Evolutionary conservation across 2,329 filamentous ascomycete species (phyloP).

Genomic region (Ampelomyces quisqualis): DNA sequence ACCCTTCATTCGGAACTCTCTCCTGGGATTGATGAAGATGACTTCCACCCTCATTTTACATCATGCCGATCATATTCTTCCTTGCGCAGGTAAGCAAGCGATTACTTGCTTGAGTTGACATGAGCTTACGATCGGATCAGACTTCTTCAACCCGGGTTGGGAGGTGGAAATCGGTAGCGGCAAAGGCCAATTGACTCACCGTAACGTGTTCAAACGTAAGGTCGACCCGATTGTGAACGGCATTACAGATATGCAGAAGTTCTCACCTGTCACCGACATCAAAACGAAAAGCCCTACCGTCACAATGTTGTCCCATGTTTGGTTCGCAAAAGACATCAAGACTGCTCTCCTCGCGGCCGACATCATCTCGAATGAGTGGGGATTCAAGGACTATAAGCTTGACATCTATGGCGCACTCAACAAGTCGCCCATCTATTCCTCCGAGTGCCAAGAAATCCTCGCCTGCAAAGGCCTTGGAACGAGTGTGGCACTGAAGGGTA

Average conservation of each 20-base stretch:
- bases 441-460: conserved; percentile 60
- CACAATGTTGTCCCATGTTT: conserved; percentile 65
- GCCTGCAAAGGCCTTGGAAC: conserved; percentile 56
- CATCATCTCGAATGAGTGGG: conserved; percentile 65
- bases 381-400: conserved; percentile 64
- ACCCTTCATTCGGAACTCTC: conserved; percentile 44
- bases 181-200: conserved; percentile 58
- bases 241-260: conserved; percentile 64
- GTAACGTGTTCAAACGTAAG: conserved; percentile 59
- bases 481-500: conserved; percentile 56
- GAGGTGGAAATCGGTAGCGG: conserved; percentile 62
- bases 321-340: conserved; percentile 64
- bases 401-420: conserved; percentile 65
- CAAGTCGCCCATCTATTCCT: conserved; percentile 62
- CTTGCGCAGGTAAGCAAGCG: conserved; percentile 33
- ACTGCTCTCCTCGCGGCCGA: conserved; percentile 64
- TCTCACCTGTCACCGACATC: conserved; percentile 61
- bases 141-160: conserved; percentile 66
- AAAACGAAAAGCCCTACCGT: conserved; percentile 61
- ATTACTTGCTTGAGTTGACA: neutral
- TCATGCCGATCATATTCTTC: conserved; percentile 58
- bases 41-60: conserved; percentile 46
- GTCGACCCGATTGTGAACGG: conserved; percentile 67
- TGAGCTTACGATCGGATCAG: conserved; percentile 44
- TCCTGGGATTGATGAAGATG: conserved; percentile 45